Percentiles rank a stretch among this genome's conserved stretches.
Conservation (phyloP, 2,329 filamentous ascomycete genomes). For the Fusarium continuum region DNA sequence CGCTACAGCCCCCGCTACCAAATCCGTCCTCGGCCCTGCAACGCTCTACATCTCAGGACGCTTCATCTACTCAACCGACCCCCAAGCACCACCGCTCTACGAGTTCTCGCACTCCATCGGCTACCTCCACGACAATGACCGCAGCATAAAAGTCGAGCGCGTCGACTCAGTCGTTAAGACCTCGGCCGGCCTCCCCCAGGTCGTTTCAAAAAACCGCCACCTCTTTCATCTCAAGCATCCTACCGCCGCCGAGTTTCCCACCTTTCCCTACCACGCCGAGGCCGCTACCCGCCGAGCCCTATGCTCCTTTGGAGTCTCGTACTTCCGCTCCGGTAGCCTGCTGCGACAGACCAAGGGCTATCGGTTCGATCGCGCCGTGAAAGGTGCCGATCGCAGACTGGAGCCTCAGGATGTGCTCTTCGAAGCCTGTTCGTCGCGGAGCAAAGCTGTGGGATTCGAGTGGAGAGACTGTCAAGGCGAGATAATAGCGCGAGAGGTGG, state of each 20-base stretch:
- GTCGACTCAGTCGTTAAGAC: constrained; percentile 45
- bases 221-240: constrained; percentile 50
- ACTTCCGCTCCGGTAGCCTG: constrained; percentile 35
- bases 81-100: constrained; percentile 46
- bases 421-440: constrained; percentile 40
- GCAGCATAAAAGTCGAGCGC: constrained; percentile 45
- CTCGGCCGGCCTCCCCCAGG: constrained; percentile 36
- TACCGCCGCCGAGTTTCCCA: constrained; percentile 38
- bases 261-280: constrained; percentile 49
- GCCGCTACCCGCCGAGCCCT: constrained; percentile 43
- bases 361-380: constrained; percentile 45
- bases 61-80: constrained; percentile 47
- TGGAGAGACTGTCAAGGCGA: constrained; percentile 45
- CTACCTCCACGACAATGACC: constrained; percentile 47
- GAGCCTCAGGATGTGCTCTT: constrained; percentile 43
- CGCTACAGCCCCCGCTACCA: constrained; percentile 10
- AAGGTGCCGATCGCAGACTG: constrained; percentile 37
- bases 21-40: constrained; percentile 41
- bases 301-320: constrained; percentile 44
- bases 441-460: constrained; percentile 44
- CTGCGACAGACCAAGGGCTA: constrained; percentile 41
- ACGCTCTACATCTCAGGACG: constrained; percentile 48
- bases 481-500: constrained; percentile 48
- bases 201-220: constrained; percentile 45
- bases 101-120: constrained; percentile 50